Percentiles rank a stretch among this genome's conserved stretches.
Conservation (phyloP, 768 basidiomycete species). For the Pisolithus microcarpus region DNA sequence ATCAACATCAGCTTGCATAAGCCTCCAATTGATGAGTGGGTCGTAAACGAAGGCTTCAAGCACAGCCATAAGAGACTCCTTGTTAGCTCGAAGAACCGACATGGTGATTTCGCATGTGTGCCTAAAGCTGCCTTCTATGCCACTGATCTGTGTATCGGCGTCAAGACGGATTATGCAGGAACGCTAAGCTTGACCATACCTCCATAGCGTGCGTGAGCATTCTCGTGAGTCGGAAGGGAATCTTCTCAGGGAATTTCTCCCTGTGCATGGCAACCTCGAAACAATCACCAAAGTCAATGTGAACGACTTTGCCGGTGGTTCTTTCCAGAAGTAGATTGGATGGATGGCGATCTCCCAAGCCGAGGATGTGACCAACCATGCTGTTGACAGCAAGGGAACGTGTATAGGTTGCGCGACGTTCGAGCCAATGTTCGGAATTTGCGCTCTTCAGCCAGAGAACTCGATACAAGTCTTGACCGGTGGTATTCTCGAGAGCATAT, state of each 20-base stretch:
- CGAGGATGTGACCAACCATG: conserved; percentile 98
- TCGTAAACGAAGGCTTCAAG: conserved; percentile 98
- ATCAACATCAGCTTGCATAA: conserved; percentile 81
- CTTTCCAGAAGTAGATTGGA: conserved; percentile 91
- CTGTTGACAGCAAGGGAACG: conserved; percentile 93
- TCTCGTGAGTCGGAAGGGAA: conserved; percentile 94
- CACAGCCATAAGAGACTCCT: conserved; percentile 98
- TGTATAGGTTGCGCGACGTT: conserved; percentile 92
- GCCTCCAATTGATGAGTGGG: conserved; percentile 93
- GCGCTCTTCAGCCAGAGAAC: conserved; percentile 94
- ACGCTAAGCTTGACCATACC: conserved; percentile 36
- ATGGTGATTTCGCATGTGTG: conserved; percentile 97
- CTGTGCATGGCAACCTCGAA: conserved; percentile 98
- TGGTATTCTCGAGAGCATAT: conserved; percentile 96
- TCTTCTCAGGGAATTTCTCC: conserved; percentile 98
- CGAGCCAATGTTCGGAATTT: conserved; percentile 97
- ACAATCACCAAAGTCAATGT: conserved; percentile 97
- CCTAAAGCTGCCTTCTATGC: conserved; percentile 95
- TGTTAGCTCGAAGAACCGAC: conserved; percentile 92
- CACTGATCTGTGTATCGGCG: conserved; percentile 68
- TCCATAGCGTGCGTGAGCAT: conserved; percentile 99
- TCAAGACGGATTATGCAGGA: conserved; percentile 1
- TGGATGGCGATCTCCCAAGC: conserved; percentile 95
- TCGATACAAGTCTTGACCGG: conserved; percentile 94
- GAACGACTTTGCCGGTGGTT: conserved; percentile 89